These are phyloP conservation scores for Coniferiporia weirii DNA, from an alignment of 1,284 basidiomycete species.

Conservation along the genomic window DNA sequence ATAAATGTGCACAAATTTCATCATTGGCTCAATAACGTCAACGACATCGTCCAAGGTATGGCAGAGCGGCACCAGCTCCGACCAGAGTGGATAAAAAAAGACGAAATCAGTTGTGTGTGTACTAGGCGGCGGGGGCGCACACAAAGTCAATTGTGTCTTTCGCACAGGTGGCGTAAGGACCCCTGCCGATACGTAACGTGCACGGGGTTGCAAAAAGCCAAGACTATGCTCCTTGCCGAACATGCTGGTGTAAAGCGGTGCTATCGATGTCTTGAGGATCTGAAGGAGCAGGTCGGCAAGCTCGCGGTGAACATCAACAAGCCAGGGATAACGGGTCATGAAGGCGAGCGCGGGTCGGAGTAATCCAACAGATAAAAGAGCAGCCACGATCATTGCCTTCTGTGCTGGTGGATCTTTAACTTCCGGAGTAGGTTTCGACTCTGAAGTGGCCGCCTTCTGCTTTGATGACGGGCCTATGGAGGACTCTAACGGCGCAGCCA, in stretches of 20 bases:
- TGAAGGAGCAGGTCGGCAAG: slow-evolving; percentile 83
- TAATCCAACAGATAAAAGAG: slow-evolving; percentile 85
- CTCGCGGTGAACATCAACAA: slow-evolving; percentile 76
- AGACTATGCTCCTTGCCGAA: slow-evolving; percentile 50
- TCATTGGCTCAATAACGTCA: slow-evolving; percentile 68
- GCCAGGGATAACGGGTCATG: slow-evolving; percentile 81
- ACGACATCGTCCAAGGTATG: slow-evolving; percentile 61
- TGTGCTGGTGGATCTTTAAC: slow-evolving; percentile 67
- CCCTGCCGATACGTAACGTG: slow-evolving; percentile 56
- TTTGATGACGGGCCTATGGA: slow-evolving; percentile 22
- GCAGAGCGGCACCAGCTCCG: slow-evolving; percentile 64
- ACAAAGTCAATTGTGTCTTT: slow-evolving; percentile 59
- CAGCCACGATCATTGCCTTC: slow-evolving; percentile 73
- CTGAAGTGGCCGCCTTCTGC: slow-evolving; percentile 20
- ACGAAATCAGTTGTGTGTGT: slow-evolving; percentile 69
- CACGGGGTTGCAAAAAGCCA: slow-evolving; percentile 56
- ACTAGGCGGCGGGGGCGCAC: slow-evolving; percentile 71
- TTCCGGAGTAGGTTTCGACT: slow-evolving; percentile 32
- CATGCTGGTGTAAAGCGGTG: slow-evolving; percentile 58
- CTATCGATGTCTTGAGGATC: slow-evolving; percentile 62
- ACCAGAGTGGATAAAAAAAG: slow-evolving; percentile 89
- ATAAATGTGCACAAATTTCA: slow-evolving; percentile 73
- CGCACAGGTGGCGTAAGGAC: slow-evolving; percentile 45
- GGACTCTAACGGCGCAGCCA: slow-evolving; percentile 80
- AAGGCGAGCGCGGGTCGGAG: slow-evolving; percentile 74